Conservation (phyloP, 768 basidiomycete species). For the Hebeloma cylindrosporum region DNA sequence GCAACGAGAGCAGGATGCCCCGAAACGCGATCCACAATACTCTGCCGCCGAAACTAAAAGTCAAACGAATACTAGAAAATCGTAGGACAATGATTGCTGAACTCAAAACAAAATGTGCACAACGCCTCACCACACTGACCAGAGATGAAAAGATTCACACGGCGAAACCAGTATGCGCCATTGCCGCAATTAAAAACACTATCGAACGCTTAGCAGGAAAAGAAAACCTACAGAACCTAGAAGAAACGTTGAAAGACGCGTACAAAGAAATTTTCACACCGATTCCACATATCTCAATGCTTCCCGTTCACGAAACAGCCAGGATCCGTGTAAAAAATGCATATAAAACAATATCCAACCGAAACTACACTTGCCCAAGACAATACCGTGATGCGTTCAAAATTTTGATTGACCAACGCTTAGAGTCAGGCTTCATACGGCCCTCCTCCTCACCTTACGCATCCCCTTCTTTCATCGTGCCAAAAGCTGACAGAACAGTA, state of each 20-base stretch:
- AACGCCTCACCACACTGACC: too few species aligned
- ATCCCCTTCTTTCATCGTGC: conserved; percentile 40
- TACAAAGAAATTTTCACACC: conserved; percentile 24
- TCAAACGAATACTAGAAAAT: too few species aligned
- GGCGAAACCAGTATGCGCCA: neutral
- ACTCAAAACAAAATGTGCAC: too few species aligned
- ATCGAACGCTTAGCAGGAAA: conserved; percentile 4
- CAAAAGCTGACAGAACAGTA: conserved; percentile 26
- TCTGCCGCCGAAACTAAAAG: neutral
- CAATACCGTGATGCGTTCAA: conserved; percentile 35
- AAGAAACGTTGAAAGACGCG: conserved; percentile 10
- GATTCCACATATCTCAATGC: conserved; percentile 25
- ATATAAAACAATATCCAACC: conserved; percentile 18
- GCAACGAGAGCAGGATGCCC: neutral
- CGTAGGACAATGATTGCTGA: too few species aligned
- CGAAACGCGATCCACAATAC: too few species aligned
- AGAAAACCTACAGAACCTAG: neutral
- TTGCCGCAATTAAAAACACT: neutral
- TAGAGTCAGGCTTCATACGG: conserved; percentile 30
- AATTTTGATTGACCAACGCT: conserved; percentile 31
- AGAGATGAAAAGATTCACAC: neutral
- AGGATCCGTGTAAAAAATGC: conserved; percentile 29
- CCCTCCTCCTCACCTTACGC: conserved; percentile 29
- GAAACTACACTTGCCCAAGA: conserved; percentile 31
- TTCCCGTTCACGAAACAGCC: conserved; percentile 25